Evolutionary conservation across 192 early-diverging fungal species (phyloP), one percentile per base, ranked within the genome.

Genomic region (Spizellomyces sp.): DNA sequence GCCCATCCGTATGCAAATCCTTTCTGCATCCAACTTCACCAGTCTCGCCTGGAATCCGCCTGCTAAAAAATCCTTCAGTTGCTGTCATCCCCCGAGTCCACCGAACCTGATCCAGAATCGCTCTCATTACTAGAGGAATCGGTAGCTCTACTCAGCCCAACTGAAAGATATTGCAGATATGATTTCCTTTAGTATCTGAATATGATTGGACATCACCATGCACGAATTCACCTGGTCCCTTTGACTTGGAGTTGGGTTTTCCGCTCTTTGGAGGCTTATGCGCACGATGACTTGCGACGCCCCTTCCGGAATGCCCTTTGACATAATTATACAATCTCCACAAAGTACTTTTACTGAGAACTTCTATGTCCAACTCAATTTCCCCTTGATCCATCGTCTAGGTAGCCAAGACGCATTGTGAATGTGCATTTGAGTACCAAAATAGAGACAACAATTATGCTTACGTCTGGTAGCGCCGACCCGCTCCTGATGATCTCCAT

Each of bases 281-380:
- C 27, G 27, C 27, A 36, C 27, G 27, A 36, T 36, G 27, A 36
- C 27, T 36, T 36, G 27, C 27, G 0, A 36, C 27, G 0, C 27
- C 27, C 27, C 27, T 36, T 36, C 15, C 12, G 12, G 59, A 61
- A 17, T 12, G 15, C 12, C 61, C 47, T 55, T 83, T 87, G 7
- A 96, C 95, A 78, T 92, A 97, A 50, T 92, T 84, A 75, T 96
- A 95, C 48, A 99, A 80, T 74, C 87, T 86, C 76, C 87, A 92
- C 27, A 96, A 84, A 9, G 94, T 96, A 42, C 77, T 79, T 66
- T 89, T 87, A 75, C 94, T 91, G 55, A 98, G 81, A 0, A 92
- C 83, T 67, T 96, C 95, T 79, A 99, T 96, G 68, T 99, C 96
- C 70, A 99, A 83, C 75, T 98, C 95, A 66, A 98, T 94, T 77